A percentile compares a stretch with the other conserved stretches of the same genome.
phyloP scores from a whole-genome alignment of 1,139 yeast genomes.

The Yamadazyma pseudoaaseri region DNA sequence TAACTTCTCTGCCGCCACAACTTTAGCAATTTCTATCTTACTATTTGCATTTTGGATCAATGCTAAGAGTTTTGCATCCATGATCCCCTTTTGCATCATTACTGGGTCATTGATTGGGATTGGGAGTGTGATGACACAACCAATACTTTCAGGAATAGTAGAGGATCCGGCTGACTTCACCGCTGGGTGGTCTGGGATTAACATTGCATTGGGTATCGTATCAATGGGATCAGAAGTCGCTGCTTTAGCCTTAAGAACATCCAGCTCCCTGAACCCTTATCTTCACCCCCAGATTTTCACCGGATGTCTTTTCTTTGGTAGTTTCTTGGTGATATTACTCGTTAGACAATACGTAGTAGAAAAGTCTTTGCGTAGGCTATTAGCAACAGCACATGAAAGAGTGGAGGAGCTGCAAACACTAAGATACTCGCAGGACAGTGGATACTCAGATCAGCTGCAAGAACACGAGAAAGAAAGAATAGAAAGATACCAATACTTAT shows the following conservation, averaged over 20 bases:
- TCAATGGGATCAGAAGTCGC: slow-evolving; percentile 50
- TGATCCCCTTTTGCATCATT: slow-evolving; percentile 53
- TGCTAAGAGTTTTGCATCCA: slow-evolving; percentile 47
- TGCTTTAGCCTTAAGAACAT: slow-evolving; percentile 43
- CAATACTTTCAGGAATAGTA: slow-evolving; percentile 57
- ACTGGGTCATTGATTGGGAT: slow-evolving; percentile 59
- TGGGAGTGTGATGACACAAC: slow-evolving; percentile 62
- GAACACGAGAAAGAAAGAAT: slow-evolving; percentile 19
- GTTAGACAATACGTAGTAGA: slow-evolving; percentile 32
- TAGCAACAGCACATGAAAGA: slow-evolving; percentile 5
- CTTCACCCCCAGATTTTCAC: slow-evolving; percentile 61
- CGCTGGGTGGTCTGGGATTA: slow-evolving; percentile 61
- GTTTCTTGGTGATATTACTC: slow-evolving; percentile 25
- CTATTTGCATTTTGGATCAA: slow-evolving; percentile 55
- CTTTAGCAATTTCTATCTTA: slow-evolving; percentile 32
- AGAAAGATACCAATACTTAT: slow-evolving; percentile 19
- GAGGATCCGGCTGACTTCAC: slow-evolving; percentile 46
- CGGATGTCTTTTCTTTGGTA: slow-evolving; percentile 46
- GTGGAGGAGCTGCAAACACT: slow-evolving; percentile 7
- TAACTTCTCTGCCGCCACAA: slow-evolving; percentile 42
- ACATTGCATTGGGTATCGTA: slow-evolving; percentile 45
- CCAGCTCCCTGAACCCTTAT: slow-evolving; percentile 40
- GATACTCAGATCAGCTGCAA: slow-evolving; percentile 10
- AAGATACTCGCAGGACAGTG: slow-evolving; percentile 14
- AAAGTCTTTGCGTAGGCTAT: slow-evolving; percentile 16